Base-by-base conservation (phyloP, 139 green algal species). In the Microglena sp. region DNA sequence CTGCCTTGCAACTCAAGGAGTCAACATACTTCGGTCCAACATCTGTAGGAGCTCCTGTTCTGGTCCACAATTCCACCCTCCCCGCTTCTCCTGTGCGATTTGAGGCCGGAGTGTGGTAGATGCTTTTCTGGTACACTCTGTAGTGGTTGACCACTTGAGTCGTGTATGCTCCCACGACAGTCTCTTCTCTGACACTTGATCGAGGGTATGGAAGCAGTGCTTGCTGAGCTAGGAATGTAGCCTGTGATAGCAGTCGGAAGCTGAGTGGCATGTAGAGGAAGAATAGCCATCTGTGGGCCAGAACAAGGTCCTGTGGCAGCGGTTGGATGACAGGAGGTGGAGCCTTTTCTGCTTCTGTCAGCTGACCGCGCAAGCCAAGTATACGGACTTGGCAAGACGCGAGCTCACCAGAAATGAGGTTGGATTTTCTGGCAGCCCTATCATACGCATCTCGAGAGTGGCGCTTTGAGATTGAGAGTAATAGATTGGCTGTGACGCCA, bases 241-340 rank as follows among this genome's bases (percentile, higher is more conserved):
- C 78, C 2, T 69, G 56, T 4, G 68, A 71, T 36, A 85, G 72
- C 27, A 60, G 33, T 8, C 72, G 62, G 35, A 85, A 54, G 34
- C 75, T 29, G 0, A 62, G 44, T 15, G 72, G 75, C 75, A 78
- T 85, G 63, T 80, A 55, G 44, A 82, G 56, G 62, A 81, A 80
- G 62, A 82, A 82, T 5, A 85, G 62, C 78, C 75, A 80, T 28
- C 24, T 8, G 2, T 33, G 45, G 0, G 75, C 75, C 1, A 8
- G 11, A 6, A 2, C 1, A 22, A 31, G 4, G 4, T 35, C 27
- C 1, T 58, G 28, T 0, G 78, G 78, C 32, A 85, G 61, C 1
- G 74, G 78, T 44, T 85, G 78, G 22, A 82, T 62, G 24, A 82
- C 71, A 0, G 69, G 40, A 0, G 46, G 1, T 11, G 78, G 78